phyloP scores from a whole-genome alignment of 2,329 filamentous ascomycete genomes.

The Botrytis medusae region DNA sequence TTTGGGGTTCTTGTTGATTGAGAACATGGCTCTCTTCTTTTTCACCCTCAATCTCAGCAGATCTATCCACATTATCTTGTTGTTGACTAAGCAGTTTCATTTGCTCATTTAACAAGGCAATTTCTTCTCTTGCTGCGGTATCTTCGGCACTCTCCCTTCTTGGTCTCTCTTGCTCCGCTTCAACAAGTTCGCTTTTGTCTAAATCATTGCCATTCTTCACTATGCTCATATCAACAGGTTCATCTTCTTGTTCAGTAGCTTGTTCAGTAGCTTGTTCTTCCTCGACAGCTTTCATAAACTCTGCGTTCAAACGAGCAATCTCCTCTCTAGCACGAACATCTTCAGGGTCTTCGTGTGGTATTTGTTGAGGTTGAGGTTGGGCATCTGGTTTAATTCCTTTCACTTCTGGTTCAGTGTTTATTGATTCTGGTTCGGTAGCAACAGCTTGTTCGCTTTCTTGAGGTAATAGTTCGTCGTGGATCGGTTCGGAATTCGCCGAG shows the following conservation, averaged over 20 bases:
- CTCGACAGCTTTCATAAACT: constrained; percentile 28
- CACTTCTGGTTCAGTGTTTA: background rate
- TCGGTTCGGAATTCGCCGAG: background rate
- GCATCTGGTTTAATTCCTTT: background rate
- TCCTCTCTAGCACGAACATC: constrained; percentile 35
- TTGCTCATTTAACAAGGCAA: constrained; percentile 8
- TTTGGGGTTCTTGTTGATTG: background rate
- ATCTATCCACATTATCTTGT: background rate
- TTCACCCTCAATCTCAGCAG: background rate
- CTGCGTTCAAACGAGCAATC: constrained; percentile 33
- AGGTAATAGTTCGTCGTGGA: background rate
- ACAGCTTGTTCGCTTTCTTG: background rate
- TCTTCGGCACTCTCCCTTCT: constrained; percentile 4
- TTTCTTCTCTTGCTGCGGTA: background rate
- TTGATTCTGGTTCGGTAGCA: background rate
- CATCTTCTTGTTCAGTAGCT: background rate
- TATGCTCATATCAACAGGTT: background rate
- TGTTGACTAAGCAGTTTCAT: background rate
- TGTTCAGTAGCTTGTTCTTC: constrained; percentile 16
- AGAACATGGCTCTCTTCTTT: background rate
- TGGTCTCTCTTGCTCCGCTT: background rate
- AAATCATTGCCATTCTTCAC: background rate
- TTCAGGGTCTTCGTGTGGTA: constrained; percentile 27
- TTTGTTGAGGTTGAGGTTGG: background rate
- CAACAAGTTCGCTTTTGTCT: background rate